Conservation (phyloP, 106 monocot species). For the Dioscorea dumetorum region DNA sequence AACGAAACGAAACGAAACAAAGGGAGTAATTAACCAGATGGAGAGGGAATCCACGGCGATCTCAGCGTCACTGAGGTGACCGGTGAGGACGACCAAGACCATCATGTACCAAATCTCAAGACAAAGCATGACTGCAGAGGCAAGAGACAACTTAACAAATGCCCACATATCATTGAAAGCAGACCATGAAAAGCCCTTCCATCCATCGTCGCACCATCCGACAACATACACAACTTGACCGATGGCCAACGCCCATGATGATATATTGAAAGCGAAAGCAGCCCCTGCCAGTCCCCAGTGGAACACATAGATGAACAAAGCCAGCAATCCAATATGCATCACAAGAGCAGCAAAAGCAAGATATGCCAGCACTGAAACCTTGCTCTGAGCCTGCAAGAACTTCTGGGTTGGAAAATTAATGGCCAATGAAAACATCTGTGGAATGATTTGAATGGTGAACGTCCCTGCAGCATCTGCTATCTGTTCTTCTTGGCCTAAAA, state of each 20-base stretch:
- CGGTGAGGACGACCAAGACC: constrained; percentile 71
- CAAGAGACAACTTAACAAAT: constrained; percentile 61
- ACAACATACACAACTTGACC: constrained; percentile 48
- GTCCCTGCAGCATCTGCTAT: constrained; percentile 55
- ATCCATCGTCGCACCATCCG: constrained; percentile 55
- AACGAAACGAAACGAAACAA: background rate
- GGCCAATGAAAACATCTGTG: constrained; percentile 67
- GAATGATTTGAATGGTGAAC: constrained; percentile 46
- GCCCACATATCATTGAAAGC: constrained; percentile 73
- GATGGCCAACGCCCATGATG: constrained; percentile 34
- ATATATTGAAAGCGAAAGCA: constrained; percentile 46
- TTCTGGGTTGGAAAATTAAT: constrained; percentile 70
- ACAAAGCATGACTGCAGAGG: constrained; percentile 82
- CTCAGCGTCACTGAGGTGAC: constrained; percentile 62
- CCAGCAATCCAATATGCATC: constrained; percentile 34
- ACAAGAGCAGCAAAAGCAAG: constrained; percentile 42
- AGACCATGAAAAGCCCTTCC: constrained; percentile 51
- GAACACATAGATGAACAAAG: constrained; percentile 49
- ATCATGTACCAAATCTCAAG: constrained; percentile 89
- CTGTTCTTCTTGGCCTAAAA: constrained; percentile 50
- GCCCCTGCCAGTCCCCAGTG: constrained; percentile 55
- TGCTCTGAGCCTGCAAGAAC: constrained; percentile 87
- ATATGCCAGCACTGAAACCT: constrained; percentile 49
- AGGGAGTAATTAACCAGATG: constrained; percentile 56
- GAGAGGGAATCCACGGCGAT: constrained; percentile 72